Base-by-base conservation (phyloP, 2,329 filamentous ascomycete genomes). In the Chrysoporthe cubensis region DNA sequence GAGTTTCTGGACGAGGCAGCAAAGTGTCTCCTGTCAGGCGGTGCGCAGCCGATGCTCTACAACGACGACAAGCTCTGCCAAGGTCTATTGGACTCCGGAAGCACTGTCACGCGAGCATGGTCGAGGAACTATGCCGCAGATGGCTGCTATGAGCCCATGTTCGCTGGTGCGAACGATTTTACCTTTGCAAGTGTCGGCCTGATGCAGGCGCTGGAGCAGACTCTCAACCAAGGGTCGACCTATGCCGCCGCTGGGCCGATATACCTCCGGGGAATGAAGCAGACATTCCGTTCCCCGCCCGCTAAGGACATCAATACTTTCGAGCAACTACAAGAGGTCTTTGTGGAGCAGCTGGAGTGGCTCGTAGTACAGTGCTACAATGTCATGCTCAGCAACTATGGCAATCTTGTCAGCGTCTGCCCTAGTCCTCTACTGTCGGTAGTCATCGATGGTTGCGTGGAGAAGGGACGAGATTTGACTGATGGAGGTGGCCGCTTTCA, bases 31-130 rank as follows among this genome's bases (percentile, higher is more conserved):
- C 61, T 67, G 13, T 21, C 66, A 5, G 66, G 66, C 21, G 66
- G 66, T 16, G 66, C 66, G 1, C 66, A 67, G 40, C 66, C 66
- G 9, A 60, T 65, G 21, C 50, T 67, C 18, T 67, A 67, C 43
- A 67, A 67, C 52, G 66, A 67, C 26, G 66, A 67, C 44, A 64
- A 65, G 61, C 66, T 67, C 37, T 67, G 66, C 44, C 52, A 64
- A 52, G 66, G 61, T 0, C 62, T 67, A n/a, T 14, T 54, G 6
- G 43, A 56, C 21, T 67, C 66, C 1, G 66, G 66, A 9, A 46
- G 40, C 43, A 64, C 40, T 11, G 66, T 67, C 40, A 59, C 44
- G 11, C 50, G 54, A 13, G 66, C 66, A 3, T 44, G 48, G 48
- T 57, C 66, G 48, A 48, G 66, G 4, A 59, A 67, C 61, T 67